These are phyloP conservation scores for Sordariomycetes sp. DNA, from an alignment of 2,329 filamentous ascomycete species.

Conservation along the genomic window DNA sequence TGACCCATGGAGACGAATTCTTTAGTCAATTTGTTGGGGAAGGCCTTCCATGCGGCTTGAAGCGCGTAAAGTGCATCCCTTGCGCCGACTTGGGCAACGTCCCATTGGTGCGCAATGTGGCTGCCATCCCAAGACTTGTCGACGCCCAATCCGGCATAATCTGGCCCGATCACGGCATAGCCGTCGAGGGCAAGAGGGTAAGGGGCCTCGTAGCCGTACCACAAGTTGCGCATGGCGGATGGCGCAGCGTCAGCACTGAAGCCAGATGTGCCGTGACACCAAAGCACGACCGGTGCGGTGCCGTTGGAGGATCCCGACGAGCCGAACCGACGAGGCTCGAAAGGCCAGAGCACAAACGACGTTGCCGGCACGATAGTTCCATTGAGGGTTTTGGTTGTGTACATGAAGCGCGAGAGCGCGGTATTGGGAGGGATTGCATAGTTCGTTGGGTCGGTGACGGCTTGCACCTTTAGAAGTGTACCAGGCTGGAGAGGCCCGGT, in stretches of 20 bases:
- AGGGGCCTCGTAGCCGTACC: conserved; percentile 26
- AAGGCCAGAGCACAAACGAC: conserved; percentile 38
- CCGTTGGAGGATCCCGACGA: too few relatives aligned
- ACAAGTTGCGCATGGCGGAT: conserved; percentile 26
- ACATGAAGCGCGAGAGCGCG: conserved; percentile 33
- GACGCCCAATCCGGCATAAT: conserved; percentile 34
- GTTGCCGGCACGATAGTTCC: conserved; percentile 33
- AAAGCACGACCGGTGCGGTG: conserved; percentile 21
- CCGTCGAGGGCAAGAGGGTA: conserved; percentile 27
- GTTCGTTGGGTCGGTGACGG: conserved; percentile 4
- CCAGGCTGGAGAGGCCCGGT: conserved; percentile 5
- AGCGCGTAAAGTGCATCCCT: conserved; percentile 33
- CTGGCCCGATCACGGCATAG: conserved; percentile 32
- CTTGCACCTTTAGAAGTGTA: conserved; percentile 7
- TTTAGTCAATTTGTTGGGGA: conserved; percentile 17
- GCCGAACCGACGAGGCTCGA: background rate
- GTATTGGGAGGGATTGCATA: conserved; percentile 6
- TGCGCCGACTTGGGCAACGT: conserved; percentile 23
- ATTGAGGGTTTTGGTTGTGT: conserved; percentile 29
- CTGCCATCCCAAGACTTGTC: conserved; percentile 20
- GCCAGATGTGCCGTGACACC: conserved; percentile 35
- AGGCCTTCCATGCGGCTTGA: conserved; percentile 28
- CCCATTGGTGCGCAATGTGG: conserved; percentile 28
- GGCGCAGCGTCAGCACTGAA: conserved; percentile 25
- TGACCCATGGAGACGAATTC: conserved; percentile 36